Evolutionary conservation across 257 asterid genomes (phyloP), one percentile per base, ranked within the genome.

Genomic region (Coffea canephora): DNA sequence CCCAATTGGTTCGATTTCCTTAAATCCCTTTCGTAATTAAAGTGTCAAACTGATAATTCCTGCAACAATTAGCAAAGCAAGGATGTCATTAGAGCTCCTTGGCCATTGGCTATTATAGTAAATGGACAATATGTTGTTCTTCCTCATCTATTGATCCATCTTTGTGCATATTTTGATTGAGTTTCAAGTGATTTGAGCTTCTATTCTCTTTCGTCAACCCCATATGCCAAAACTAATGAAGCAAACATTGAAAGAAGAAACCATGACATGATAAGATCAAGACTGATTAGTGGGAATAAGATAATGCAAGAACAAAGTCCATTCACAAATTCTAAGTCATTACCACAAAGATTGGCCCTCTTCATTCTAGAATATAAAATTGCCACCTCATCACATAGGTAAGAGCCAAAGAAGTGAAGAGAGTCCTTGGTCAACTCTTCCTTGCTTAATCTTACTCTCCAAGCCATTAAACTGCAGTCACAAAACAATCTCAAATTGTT

Each of bases 381-480:
- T 48, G 79, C 76, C 77, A 83, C 82, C 78, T 85, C 84, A 85
- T 79, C 71, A 11, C 82, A 80, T 82, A 76, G 75, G 62, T 68
- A 81, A 31, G 15, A 74, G 2, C 21, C 25, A 62, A 66, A 67
- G 43, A 39, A 39, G 43, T 39, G 43, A 39, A 39, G 43, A 4
- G 16, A 59, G 74, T 80, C 74, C 75, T 11, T 43, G 82, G 89
- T 89, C 91, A 86, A 82, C 87, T 50, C 81, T 75, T 46, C 6
- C 5, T 34, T 54, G 18, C 67, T 49, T 71, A 27, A 76, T 68
- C 87, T 82, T 85, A 49, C 80, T 84, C 82, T 84, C 73, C 91
- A 86, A 88, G 86, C 77, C 52, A 65, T 83, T 45, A 52, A 41
- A 55, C 46, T 31, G 23, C 15, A 36, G 0, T 74, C 71, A 65